Conservation (phyloP, 371 early-diverging fungal species). For the Mucor mucedo region DNA sequence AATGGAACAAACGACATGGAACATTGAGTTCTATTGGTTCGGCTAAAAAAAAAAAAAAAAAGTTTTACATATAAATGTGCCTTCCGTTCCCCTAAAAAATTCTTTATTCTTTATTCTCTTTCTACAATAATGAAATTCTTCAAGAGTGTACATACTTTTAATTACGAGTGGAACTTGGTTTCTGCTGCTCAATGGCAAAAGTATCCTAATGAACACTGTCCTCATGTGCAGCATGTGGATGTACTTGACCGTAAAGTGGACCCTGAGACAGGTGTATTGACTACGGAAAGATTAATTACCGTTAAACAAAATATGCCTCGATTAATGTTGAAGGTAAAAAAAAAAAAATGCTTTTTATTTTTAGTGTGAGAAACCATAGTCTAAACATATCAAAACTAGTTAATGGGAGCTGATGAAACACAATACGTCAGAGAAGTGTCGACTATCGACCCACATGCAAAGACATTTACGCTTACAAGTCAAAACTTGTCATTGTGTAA, state of each 20-base stretch:
- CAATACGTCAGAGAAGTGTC: constrained; percentile 90
- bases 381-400: constrained; percentile 23
- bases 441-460: constrained; percentile 78
- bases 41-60: too few relatives aligned
- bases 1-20: too few relatives aligned
- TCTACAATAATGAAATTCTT: constrained; percentile 74
- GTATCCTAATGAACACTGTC: constrained; percentile 93
- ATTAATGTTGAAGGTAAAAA: constrained; percentile 65
- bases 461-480: constrained; percentile 73
- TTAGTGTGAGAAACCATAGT: background rate
- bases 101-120: background rate
- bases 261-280: constrained; percentile 82
- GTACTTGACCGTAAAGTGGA: constrained; percentile 82
- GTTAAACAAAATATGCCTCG: constrained; percentile 87
- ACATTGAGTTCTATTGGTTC: too few relatives aligned
- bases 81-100: constrained; percentile 1
- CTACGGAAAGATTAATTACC: constrained; percentile 89
- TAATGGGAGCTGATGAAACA: constrained; percentile 67
- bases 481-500: constrained; percentile 78
- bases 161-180: constrained; percentile 85
- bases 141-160: constrained; percentile 68
- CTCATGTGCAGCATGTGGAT: constrained; percentile 93
- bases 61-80: background rate
- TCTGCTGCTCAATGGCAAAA: constrained; percentile 95
- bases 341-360: background rate